Percentiles rank a stretch among this genome's conserved stretches.
Conservation (phyloP, 768 basidiomycete genomes). For the Suillus tomentosus region DNA sequence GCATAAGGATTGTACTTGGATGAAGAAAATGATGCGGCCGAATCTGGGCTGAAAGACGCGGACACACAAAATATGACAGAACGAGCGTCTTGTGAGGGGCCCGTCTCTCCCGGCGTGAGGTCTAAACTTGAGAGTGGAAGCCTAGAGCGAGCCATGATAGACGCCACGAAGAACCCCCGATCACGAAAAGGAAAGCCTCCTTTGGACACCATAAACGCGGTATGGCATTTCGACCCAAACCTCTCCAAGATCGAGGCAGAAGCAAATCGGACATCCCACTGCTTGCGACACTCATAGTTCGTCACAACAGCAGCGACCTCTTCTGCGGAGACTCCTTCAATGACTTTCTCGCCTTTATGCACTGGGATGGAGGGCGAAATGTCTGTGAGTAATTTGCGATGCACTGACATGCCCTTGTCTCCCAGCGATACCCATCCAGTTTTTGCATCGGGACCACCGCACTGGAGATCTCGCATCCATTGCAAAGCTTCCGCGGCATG, state of each 20-base stretch:
- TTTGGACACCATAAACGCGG: conserved; percentile 71
- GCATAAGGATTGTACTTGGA: conserved; percentile 74
- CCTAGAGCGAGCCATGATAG: conserved; percentile 65
- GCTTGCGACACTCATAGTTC: conserved; percentile 69
- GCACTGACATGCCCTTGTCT: conserved; percentile 75
- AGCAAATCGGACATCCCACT: conserved; percentile 88
- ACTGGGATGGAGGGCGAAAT: conserved; percentile 83
- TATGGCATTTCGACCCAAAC: conserved; percentile 74
- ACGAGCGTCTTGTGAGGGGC: conserved; percentile 42
- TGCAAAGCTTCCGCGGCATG: conserved; percentile 81
- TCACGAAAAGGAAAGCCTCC: conserved; percentile 90
- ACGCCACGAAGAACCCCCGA: conserved; percentile 82
- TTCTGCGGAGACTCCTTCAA: conserved; percentile 92
- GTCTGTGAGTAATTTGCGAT: conserved; percentile 73
- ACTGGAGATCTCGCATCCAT: conserved; percentile 75
- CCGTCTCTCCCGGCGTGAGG: conserved; percentile 42
- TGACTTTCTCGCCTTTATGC: conserved; percentile 85
- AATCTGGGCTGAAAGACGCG: conserved; percentile 77
- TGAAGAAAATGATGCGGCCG: conserved; percentile 52
- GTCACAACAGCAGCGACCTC: conserved; percentile 78
- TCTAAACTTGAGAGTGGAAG: conserved; percentile 40
- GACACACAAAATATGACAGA: conserved; percentile 82
- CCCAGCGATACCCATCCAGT: conserved; percentile 77
- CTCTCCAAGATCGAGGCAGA: conserved; percentile 69
- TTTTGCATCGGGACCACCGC: conserved; percentile 45